These are phyloP conservation scores for Pythium apleroticum DNA, from an alignment of 352 stramenopile genomes.

Conservation along the genomic window DNA sequence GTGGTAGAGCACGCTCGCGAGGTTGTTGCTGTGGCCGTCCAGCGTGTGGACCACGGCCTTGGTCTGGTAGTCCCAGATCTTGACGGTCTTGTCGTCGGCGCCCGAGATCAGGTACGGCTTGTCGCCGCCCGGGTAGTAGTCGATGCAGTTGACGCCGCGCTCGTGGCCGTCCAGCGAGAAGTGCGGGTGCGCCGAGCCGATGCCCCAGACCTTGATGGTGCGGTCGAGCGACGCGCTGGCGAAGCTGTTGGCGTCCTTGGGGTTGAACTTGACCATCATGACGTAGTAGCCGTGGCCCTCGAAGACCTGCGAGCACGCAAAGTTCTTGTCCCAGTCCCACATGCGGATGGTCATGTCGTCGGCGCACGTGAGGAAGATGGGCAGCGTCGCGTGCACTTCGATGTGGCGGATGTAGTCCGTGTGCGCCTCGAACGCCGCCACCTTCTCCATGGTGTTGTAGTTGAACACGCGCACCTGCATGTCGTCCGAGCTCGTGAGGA, in stretches of 20 bases:
- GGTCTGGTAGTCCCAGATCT: conserved; percentile 99
- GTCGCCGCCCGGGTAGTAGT: conserved; percentile 98
- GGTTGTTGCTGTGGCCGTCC: conserved; percentile 98
- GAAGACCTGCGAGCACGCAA: conserved; percentile 74
- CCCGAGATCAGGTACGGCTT: conserved; percentile 98
- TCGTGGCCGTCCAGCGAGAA: conserved; percentile 94
- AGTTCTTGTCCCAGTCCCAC: conserved; percentile 97
- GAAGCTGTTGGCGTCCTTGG: conserved; percentile 99
- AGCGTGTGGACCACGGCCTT: conserved; percentile 99
- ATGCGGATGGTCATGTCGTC: conserved; percentile 99
- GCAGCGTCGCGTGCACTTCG: conserved; percentile 96
- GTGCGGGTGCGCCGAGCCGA: conserved; percentile 92
- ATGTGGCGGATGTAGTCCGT: conserved; percentile 98
- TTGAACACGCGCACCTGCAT: conserved; percentile 98
- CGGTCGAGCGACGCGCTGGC: conserved; percentile 96
- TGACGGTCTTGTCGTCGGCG: conserved; percentile 96
- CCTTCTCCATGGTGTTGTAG: conserved; percentile 99
- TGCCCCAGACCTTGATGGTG: conserved; percentile 95
- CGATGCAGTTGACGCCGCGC: conserved; percentile 97
- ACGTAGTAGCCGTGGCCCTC: conserved; percentile 98
- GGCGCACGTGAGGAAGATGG: conserved; percentile 94
- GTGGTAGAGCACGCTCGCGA: conserved; percentile 98
- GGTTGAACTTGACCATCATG: conserved; percentile 99
- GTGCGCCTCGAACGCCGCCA: conserved; percentile 94
- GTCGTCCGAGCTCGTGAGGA: conserved; percentile 95